Evolutionary conservation across 2,329 filamentous ascomycete genomes (phyloP).

Genomic region (Diaporthe ampelina): DNA sequence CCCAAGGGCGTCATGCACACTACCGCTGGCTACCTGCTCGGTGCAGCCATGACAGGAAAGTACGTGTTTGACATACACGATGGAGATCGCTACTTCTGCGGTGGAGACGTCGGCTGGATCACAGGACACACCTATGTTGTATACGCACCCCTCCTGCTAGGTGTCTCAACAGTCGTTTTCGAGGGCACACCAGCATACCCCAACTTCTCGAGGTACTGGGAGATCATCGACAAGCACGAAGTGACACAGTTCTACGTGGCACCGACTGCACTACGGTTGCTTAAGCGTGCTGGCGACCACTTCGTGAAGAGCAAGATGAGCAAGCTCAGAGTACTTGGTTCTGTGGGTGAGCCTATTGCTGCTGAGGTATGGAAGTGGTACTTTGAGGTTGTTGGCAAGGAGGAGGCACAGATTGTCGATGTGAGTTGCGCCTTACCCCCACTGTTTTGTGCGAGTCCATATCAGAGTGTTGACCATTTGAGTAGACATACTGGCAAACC

Average conservation of each 20-base stretch:
- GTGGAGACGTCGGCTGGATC: slow-evolving; percentile 98
- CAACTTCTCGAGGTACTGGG: slow-evolving; percentile 98
- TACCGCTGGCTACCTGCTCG: slow-evolving; percentile 93
- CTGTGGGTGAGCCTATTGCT: slow-evolving; percentile 97
- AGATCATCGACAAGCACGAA: slow-evolving; percentile 94
- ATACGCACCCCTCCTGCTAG: slow-evolving; percentile 92
- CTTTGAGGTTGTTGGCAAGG: slow-evolving; percentile 93
- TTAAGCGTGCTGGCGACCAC: slow-evolving; percentile 96
- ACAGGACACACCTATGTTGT: slow-evolving; percentile 99
- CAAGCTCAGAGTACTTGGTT: slow-evolving; percentile 89
- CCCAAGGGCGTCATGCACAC: slow-evolving; percentile 99
- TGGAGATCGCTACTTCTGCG: slow-evolving; percentile 95
- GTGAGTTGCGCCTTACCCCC: slow-evolving; percentile 68
- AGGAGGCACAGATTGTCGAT: slow-evolving; percentile 93
- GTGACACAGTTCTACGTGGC: slow-evolving; percentile 99
- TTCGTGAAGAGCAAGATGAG: slow-evolving; percentile 93
- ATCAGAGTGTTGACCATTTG: slow-evolving; percentile 42
- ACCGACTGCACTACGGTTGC: slow-evolving; percentile 89
- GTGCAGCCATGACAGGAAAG: slow-evolving; percentile 93
- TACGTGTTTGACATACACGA: slow-evolving; percentile 99
- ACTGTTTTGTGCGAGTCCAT: background rate
- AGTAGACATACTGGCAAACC: slow-evolving; percentile 98
- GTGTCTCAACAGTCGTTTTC: slow-evolving; percentile 95
- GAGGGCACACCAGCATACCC: slow-evolving; percentile 98
- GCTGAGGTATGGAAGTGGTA: slow-evolving; percentile 99